Base-by-base conservation (phyloP, 2,329 filamentous ascomycete species). In the Aspergillus quadrilineatus region DNA sequence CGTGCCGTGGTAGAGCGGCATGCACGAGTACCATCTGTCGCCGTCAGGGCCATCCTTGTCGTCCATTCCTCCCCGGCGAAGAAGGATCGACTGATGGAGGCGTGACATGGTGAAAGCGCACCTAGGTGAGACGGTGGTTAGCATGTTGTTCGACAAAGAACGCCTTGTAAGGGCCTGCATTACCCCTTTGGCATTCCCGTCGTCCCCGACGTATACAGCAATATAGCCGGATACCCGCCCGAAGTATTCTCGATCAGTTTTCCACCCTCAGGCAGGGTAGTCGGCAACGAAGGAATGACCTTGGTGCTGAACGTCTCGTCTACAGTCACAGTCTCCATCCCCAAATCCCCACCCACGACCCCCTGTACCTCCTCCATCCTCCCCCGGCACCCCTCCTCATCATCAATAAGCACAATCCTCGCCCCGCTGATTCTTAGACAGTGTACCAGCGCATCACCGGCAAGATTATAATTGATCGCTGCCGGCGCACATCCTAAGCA, bases 1-100 rank as follows among this genome's bases (percentile, higher is more conserved):
- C 0, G 89, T 92, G 12, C 88, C 88, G 69, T 92, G 89, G 67
- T 91, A 92, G 32, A 90, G 75, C 0, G 84, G 89, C 88, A 92
- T 92, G 71, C 87, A 89, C 67, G 85, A 82, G 67, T 91, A 92
- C 82, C 86, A 90, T 28, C 86, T 77, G 68, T 90, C 85, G 1
- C 71, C 69, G 7, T 55, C 63, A 0, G 69, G 67, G 1, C 70
- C 69, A 1, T 57, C 61, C 7, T 54, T 65, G 34, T 73, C 68
- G 7, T 58, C 52, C 47, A 73, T 63, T 5, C 67, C 61, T 15
- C 73, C 68, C 6, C 56, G 46, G 1, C 78, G 74, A 1, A 74
- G 63, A 10, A 64, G 63, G 1, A 74, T 71, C 7, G 78, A 61
- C 0, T 62, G 65, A 47, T 77, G 76, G 5, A 80, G 67, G 44